phyloP scores from a whole-genome alignment of 169 alveolate species.

The Plasmodium blacklocki region DNA sequence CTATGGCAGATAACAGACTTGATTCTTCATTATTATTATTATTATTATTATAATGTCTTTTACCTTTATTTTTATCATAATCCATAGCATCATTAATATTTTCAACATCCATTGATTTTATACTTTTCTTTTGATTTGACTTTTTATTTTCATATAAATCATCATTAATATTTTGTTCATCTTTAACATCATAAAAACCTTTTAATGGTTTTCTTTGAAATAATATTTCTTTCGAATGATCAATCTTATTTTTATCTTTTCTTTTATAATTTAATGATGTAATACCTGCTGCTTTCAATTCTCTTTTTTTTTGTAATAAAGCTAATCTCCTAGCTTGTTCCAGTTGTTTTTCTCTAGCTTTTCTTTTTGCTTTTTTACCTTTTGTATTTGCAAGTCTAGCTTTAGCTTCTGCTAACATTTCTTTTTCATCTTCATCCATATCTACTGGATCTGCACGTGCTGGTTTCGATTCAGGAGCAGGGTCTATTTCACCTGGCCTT shows the following conservation, averaged over 20 bases:
- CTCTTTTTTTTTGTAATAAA: slow-evolving; percentile 96
- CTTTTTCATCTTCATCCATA: slow-evolving; percentile 99
- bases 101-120: slow-evolving; percentile 69
- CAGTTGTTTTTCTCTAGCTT: slow-evolving; percentile 97
- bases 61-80: background rate
- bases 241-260: slow-evolving; percentile 91
- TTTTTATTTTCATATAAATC: slow-evolving; percentile 78
- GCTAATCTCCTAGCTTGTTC: slow-evolving; percentile 98
- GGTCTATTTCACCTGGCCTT: slow-evolving; percentile 99
- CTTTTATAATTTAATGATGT: slow-evolving; percentile 88
- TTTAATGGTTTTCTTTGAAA: slow-evolving; percentile 95
- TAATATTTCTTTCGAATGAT: slow-evolving; percentile 96
- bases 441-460: slow-evolving; percentile 98
- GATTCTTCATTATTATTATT: slow-evolving; percentile 48
- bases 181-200: slow-evolving; percentile 92
- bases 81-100: slow-evolving; percentile 18
- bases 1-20: slow-evolving; percentile 31
- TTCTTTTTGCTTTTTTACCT: slow-evolving; percentile 99
- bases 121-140: slow-evolving; percentile 8
- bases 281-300: slow-evolving; percentile 99
- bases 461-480: slow-evolving; percentile 99
- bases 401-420: slow-evolving; percentile 99
- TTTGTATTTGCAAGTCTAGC: slow-evolving; percentile 99
- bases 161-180: slow-evolving; percentile 90
- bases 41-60: background rate